Percentiles rank a stretch among this genome's conserved stretches.
Conservation (phyloP, 2,329 filamentous ascomycete species). For the Trichoderma oligosporum region DNA sequence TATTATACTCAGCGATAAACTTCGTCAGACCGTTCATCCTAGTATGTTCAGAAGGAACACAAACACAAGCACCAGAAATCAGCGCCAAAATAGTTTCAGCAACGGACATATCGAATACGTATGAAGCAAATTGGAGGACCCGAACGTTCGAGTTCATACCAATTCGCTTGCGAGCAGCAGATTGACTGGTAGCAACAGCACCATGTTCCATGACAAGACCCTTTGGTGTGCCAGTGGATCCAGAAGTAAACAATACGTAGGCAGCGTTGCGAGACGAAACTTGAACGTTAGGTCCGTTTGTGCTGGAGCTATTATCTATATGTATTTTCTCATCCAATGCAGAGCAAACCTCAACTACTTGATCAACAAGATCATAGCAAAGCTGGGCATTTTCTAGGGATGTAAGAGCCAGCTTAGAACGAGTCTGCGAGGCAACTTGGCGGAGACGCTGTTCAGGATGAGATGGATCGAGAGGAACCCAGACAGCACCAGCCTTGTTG, state of each 20-base stretch:
- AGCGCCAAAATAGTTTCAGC: constrained; percentile 15
- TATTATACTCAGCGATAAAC: not conserved
- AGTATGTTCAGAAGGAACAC: constrained; percentile 22
- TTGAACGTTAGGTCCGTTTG: not conserved
- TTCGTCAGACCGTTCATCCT: constrained; percentile 16
- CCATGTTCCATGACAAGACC: constrained; percentile 27
- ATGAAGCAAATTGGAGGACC: constrained; percentile 22
- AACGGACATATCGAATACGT: constrained; percentile 20
- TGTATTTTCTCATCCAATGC: not conserved
- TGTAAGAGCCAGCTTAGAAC: not conserved
- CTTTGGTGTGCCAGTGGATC: constrained; percentile 49
- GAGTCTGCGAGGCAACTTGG: constrained; percentile 2
- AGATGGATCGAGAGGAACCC: constrained; percentile 12
- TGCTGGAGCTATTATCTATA: not conserved
- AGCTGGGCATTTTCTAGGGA: not conserved
- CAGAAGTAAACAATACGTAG: constrained; percentile 49
- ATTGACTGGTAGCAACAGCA: not conserved
- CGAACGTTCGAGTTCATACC: not conserved
- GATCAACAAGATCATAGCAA: not conserved
- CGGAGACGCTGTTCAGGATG: constrained; percentile 1
- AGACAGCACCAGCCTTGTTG: constrained; percentile 27
- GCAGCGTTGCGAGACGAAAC: not conserved
- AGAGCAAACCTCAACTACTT: not conserved
- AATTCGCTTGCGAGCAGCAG: not conserved
- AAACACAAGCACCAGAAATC: constrained; percentile 22